These are phyloP conservation scores for Leccinum subrobustum DNA, from an alignment of 1,284 basidiomycete genomes.

Conservation along the genomic window DNA sequence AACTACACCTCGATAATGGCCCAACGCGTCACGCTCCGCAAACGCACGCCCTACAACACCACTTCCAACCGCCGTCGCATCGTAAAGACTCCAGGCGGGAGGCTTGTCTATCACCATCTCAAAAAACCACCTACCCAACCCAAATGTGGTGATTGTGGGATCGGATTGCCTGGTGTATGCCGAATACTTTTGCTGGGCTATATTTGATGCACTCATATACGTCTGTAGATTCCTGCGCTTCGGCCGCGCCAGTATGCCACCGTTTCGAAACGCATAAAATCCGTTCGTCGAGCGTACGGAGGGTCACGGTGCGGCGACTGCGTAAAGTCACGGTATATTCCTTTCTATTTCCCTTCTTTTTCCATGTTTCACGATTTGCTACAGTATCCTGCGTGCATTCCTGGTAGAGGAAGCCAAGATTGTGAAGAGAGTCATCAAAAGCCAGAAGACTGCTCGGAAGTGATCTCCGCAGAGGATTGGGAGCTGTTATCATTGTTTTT, in stretches of 20 bases:
- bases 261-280: conserved; percentile 95
- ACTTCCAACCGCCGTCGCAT: conserved; percentile 93
- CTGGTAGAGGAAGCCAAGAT: conserved; percentile 99
- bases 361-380: background rate
- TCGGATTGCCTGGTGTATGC: conserved; percentile 88
- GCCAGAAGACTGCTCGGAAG: conserved; percentile 38
- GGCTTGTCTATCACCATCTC: conserved; percentile 89
- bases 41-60: conserved; percentile 99
- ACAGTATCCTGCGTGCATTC: conserved; percentile 97
- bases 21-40: conserved; percentile 99
- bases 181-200: background rate
- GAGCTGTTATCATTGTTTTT: conserved; percentile 7
- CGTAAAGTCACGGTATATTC: conserved; percentile 82
- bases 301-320: conserved; percentile 93
- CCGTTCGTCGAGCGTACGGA: conserved; percentile 91
- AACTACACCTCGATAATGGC: conserved; percentile 62
- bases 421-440: conserved; percentile 99
- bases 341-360: background rate
- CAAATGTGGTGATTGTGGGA: conserved; percentile 97
- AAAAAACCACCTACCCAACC: conserved; percentile 86
- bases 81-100: conserved; percentile 95
- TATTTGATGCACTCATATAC: conserved; percentile 2
- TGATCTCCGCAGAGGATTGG: conserved; percentile 11
- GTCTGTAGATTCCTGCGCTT: conserved; percentile 78
- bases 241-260: conserved; percentile 91